Percentiles rank a stretch among this genome's conserved stretches.
Conservation (phyloP, 2,329 filamentous ascomycete genomes). For the Diaporthe citrichinensis region DNA sequence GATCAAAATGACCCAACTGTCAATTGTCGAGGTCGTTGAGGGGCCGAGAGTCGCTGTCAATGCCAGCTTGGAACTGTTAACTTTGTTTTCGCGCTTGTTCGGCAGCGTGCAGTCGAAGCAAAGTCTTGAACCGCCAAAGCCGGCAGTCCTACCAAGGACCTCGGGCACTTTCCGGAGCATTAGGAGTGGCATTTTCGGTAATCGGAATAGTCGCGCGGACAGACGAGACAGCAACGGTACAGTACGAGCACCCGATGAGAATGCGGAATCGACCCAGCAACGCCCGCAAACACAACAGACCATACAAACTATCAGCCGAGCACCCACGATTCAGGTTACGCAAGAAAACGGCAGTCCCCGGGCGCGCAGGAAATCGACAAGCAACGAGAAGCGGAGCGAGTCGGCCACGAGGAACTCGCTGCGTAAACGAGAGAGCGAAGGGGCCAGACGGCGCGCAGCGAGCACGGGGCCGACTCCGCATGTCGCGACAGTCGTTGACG, state of each 20-base stretch:
- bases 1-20: slow-evolving; percentile 94
- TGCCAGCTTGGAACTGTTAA: slow-evolving; percentile 86
- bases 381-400: slow-evolving; percentile 60
- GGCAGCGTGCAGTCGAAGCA: slow-evolving; percentile 66
- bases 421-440: slow-evolving; percentile 66
- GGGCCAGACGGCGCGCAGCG: slow-evolving; percentile 60
- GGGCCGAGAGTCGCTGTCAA: slow-evolving; percentile 90
- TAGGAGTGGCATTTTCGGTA: slow-evolving; percentile 82
- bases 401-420: slow-evolving; percentile 66
- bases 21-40: slow-evolving; percentile 85
- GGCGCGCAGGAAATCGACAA: slow-evolving; percentile 53
- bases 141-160: slow-evolving; percentile 74
- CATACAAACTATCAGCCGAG: slow-evolving; percentile 51
- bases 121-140: slow-evolving; percentile 55
- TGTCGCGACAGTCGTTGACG: slow-evolving; percentile 61
- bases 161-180: slow-evolving; percentile 80
- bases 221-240: slow-evolving; percentile 50
- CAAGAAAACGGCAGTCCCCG: slow-evolving; percentile 68
- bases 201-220: slow-evolving; percentile 56
- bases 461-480: slow-evolving; percentile 58
- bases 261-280: slow-evolving; percentile 48
- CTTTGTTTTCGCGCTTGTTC: slow-evolving; percentile 86
- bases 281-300: slow-evolving; percentile 62
- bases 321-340: slow-evolving; percentile 84
- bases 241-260: slow-evolving; percentile 49